phyloP scores from a whole-genome alignment of 352 stramenopile genomes.

The Phytophthora kernoviae region DNA sequence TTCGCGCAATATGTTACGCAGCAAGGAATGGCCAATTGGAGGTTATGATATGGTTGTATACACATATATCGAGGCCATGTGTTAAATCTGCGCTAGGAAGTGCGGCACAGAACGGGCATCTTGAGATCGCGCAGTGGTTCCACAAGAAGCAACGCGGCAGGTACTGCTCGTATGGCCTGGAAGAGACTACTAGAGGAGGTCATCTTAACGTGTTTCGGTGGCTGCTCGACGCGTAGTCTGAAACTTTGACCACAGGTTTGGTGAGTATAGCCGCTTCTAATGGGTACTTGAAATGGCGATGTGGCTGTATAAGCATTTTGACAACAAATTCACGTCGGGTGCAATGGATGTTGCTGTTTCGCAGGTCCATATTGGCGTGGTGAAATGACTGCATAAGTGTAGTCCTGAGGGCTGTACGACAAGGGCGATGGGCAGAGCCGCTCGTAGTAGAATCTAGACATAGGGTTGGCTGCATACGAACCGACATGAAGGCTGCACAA shows the following conservation, averaged over 20 bases:
- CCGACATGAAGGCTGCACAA: too few species aligned
- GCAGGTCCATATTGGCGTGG: not conserved
- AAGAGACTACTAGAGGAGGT: not conserved
- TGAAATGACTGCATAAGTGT: not conserved
- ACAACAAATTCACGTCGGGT: not conserved
- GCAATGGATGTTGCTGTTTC: not conserved
- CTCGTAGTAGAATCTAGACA: too few species aligned
- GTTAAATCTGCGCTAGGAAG: not conserved
- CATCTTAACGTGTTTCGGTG: not conserved
- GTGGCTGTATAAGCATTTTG: not conserved
- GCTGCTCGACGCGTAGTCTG: not conserved
- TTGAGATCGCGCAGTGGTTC: not conserved
- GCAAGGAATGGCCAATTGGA: not conserved
- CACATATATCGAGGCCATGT: not conserved
- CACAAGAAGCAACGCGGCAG: not conserved
- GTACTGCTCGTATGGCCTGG: not conserved
- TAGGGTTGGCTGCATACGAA: too few species aligned
- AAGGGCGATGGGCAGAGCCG: too few species aligned
- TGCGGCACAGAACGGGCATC: not conserved
- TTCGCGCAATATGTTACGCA: too few species aligned
- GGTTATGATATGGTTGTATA: not conserved
- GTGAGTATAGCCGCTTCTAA: not conserved
- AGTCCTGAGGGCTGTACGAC: too few species aligned
- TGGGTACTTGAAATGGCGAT: not conserved
- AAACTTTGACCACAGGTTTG: not conserved